Evolutionary conservation across 345 rosid species (phyloP), one percentile per base, ranked within the genome.

Genomic region (Eutrema heterophyllum): DNA sequence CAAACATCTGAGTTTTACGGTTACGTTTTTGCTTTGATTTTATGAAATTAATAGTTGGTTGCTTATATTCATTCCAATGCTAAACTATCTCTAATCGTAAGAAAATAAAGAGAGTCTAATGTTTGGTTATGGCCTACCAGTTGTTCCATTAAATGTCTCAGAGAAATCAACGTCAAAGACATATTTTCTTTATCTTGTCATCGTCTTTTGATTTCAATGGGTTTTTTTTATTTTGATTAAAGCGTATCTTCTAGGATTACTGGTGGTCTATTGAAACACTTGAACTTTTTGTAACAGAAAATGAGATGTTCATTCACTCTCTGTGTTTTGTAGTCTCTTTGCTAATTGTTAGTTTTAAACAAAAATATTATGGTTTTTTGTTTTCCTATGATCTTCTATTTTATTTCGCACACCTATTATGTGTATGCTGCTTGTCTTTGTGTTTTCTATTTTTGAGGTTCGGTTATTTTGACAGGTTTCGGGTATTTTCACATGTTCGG

Each of bases 61-160:
- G n/a, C n/a, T n/a, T 18, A 18, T 18, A 0, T 18, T 18, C 21
- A 18, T 18, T 18, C 1, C 21, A 18, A 18, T 18, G 21, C 21
- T 18, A 18, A 18, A 18, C 21, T 18, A 18, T 18, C 21, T 18
- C 21, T 11, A 10, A 24, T 5, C 6, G 15, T 1, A 6, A 7
- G 38, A 29, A 9, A 7, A 15, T n/a, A n/a, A 3, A 4, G 9
- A 10, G 21, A 5, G 16, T 38, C 11, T 10, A 3, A 21, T 6
- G 64, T 38, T 39, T 39, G 32, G 32, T 59, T 59, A 6, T 9
- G 2, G 32, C 64, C 11, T 39, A 59, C 46, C n/a, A 59, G 46
- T 18, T 59, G 64, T 38, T 59, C 48, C 48, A 59, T 39, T 2
- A 59, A 59, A 59, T 59, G 64, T 21, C 64, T 59, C 48, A 59